Conservation (phyloP, 345 rosid genomes). For the Raphanus sativus region DNA sequence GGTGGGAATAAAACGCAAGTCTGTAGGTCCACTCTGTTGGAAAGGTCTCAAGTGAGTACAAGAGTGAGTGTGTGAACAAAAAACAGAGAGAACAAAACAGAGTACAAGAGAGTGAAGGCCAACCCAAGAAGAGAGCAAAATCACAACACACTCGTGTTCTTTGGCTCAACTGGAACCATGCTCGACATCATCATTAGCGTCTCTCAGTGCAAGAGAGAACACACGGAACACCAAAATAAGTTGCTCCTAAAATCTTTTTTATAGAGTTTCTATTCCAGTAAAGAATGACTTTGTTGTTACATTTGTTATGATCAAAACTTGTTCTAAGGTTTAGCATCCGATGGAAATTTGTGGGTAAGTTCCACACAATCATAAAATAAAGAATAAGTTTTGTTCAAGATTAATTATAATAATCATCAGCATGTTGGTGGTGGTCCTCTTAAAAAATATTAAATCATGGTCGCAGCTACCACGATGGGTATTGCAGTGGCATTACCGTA, state of each 20-base stretch:
- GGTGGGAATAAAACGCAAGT: slow-evolving; percentile 84
- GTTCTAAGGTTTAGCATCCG: slow-evolving; percentile 30
- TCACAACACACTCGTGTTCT: slow-evolving; percentile 83
- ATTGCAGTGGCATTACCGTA: slow-evolving; percentile 58
- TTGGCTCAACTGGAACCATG: slow-evolving; percentile 96
- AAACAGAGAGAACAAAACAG: too few species aligned
- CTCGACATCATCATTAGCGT: slow-evolving; percentile 88
- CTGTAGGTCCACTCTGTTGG: slow-evolving; percentile 76
- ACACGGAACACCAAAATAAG: slow-evolving; percentile 91
- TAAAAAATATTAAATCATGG: background rate
- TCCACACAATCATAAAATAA: background rate
- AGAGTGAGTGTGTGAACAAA: too few species aligned
- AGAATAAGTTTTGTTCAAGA: too few species aligned
- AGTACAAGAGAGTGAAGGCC: too few species aligned
- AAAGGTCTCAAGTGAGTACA: too few species aligned
- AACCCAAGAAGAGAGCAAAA: too few species aligned
- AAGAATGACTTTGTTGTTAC: background rate
- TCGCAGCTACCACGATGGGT: slow-evolving; percentile 62
- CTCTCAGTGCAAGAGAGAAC: slow-evolving; percentile 87
- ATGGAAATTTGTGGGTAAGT: slow-evolving; percentile 53
- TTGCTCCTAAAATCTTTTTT: slow-evolving; percentile 36
- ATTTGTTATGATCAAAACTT: background rate
- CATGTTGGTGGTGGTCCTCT: background rate
- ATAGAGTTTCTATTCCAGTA: background rate
- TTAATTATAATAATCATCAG: background rate